Percentiles rank a stretch among this genome's conserved stretches.
Conservation (phyloP, 768 basidiomycete genomes). For the Psilocybe cubensis region DNA sequence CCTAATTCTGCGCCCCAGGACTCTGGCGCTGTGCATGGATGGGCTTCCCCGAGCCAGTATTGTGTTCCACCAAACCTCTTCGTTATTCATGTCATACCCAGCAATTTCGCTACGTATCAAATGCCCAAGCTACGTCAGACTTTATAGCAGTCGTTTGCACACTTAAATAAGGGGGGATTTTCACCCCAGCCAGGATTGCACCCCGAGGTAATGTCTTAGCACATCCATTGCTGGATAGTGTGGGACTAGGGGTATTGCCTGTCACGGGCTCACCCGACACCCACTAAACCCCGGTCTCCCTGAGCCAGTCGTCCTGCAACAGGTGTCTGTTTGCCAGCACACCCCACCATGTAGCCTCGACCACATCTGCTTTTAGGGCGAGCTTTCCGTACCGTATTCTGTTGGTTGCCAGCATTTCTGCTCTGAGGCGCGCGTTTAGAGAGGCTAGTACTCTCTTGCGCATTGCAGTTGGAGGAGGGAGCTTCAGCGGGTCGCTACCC, state of each 20-base stretch:
- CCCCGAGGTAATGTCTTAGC: slow-evolving; percentile 11
- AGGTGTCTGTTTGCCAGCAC: slow-evolving; percentile 14
- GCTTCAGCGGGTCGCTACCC: slow-evolving; percentile 2
- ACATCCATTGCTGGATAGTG: slow-evolving; percentile 11
- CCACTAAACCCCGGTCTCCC: slow-evolving; percentile 33
- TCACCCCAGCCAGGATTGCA: too few relatives aligned
- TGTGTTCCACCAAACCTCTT: too few relatives aligned
- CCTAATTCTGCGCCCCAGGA: too few relatives aligned
- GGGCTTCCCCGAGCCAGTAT: too few relatives aligned
- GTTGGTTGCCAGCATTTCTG: slow-evolving; percentile 19
- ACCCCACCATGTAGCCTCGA: slow-evolving; percentile 24
- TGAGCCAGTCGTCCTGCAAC: slow-evolving; percentile 23
- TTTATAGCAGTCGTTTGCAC: too few relatives aligned
- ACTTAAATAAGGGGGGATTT: too few relatives aligned
- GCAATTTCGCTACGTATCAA: too few relatives aligned
- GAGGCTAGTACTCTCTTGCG: slow-evolving; percentile 17
- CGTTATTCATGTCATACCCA: too few relatives aligned
- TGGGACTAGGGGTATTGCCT: slow-evolving; percentile 14
- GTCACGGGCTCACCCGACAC: slow-evolving; percentile 21
- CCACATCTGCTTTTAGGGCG: slow-evolving; percentile 9
- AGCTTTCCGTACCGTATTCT: slow-evolving; percentile 10
- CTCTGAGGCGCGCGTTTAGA: slow-evolving; percentile 18
- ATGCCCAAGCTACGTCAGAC: too few relatives aligned
- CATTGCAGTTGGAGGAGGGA: slow-evolving; percentile 2
- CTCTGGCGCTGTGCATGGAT: too few relatives aligned